Base-by-base conservation (phyloP, 2,329 filamentous ascomycete genomes). In the Fusarium sulawesiense region DNA sequence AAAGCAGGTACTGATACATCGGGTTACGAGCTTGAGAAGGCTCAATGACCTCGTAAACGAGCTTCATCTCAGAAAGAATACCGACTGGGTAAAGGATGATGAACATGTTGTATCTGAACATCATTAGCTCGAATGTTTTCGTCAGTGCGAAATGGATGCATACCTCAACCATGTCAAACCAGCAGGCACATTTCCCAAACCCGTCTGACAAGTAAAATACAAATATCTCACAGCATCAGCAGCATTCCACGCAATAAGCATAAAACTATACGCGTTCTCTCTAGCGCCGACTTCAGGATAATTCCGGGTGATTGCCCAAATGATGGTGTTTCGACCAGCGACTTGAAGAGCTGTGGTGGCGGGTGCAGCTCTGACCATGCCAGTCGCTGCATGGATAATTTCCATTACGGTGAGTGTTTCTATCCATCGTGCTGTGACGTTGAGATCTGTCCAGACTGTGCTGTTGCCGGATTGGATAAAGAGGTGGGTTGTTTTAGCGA, bases 231-330 rank as follows among this genome's bases (percentile, higher is more conserved):
- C 67, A 1, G 54, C 54, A 59, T 73, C 71, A 2, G 71, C 71
- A 2, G 57, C 29, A 25, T 74, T 73, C 71, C 71, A 73, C 8
- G 71, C 50, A 37, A 66, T 49, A 3, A 73, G 63, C 71, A 73
- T 72, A 10, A 45, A 49, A 34, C 66, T 61, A 14, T 73, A 73
- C 1, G 69, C 69, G 29, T 25, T 32, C 10, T 73, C 71, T 2
- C 53, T 20, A 1, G 25, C 49, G 1, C 66, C 69, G 18, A 73
- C 60, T 6, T 72, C 54, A 0, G 71, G 63, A 18, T 73, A 73
- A 29, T 73, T 73, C 12, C 71, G 56, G 3, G 71, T 71, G 11
- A 73, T 73, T 7, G 71, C 69, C 72, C 71, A 74, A 6, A 74
- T 47, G 7, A 74, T 74, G 4, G 71, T 74, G 32, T 74, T 74